Conservation (phyloP, 371 early-diverging fungal genomes). For the Rhizopus arrhizus region DNA sequence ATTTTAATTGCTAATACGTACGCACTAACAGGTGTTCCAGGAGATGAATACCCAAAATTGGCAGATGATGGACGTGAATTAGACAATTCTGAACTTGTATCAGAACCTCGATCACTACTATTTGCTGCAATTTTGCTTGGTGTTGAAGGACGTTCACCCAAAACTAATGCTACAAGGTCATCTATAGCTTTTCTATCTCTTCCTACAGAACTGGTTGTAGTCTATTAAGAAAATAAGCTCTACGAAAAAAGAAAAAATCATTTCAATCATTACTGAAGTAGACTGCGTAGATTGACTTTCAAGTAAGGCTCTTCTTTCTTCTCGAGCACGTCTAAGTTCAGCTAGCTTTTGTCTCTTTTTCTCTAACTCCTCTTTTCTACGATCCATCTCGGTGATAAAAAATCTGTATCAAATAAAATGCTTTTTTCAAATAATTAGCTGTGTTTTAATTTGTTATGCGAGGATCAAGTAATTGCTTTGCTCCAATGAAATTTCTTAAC, state of each 20-base stretch:
- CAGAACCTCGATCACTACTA: constrained; percentile 53
- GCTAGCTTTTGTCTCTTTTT: constrained; percentile 89
- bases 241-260: neutral
- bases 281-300: constrained; percentile 53
- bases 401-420: too few species aligned
- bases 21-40: constrained; percentile 51
- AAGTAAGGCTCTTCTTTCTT: constrained; percentile 74
- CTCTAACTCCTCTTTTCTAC: constrained; percentile 84
- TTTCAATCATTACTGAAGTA: constrained; percentile 33
- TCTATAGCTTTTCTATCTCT: constrained; percentile 70
- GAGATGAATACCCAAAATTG: constrained; percentile 46
- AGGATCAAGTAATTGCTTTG: too few species aligned
- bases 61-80: constrained; percentile 46
- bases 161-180: constrained; percentile 78
- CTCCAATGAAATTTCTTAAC: too few species aligned
- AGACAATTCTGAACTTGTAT: constrained; percentile 57
- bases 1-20: constrained; percentile 19
- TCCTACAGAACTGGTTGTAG: constrained; percentile 20
- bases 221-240: constrained; percentile 1
- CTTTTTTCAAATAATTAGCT: too few species aligned
- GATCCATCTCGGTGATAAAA: constrained; percentile 53
- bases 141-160: constrained; percentile 74
- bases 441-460: too few species aligned
- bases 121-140: constrained; percentile 48
- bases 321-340: constrained; percentile 82